phyloP scores from a whole-genome alignment of 495 filamentous ascomycete genomes.

The Penicillium diatomitis region DNA sequence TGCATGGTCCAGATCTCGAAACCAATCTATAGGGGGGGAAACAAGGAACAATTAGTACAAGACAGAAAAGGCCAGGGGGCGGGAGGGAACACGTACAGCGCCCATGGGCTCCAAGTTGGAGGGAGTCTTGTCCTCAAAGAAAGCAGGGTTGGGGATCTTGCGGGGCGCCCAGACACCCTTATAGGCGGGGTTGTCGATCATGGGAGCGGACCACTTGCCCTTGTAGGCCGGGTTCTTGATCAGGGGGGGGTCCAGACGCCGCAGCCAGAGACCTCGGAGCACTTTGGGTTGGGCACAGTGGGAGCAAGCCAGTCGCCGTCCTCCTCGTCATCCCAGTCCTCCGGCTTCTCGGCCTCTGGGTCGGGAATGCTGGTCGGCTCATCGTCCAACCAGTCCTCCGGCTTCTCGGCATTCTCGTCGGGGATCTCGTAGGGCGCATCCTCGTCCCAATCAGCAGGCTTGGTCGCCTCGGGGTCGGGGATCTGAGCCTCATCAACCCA shows the following conservation, averaged over 20 bases:
- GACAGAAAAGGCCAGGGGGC: neutral
- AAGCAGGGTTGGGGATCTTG: slow-evolving; percentile 95
- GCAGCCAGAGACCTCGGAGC: slow-evolving; percentile 85
- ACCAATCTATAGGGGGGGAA: slow-evolving; percentile 53
- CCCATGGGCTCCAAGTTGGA: slow-evolving; percentile 97
- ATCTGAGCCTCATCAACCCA: slow-evolving; percentile 95
- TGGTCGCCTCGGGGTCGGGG: slow-evolving; percentile 83
- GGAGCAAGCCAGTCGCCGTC: slow-evolving; percentile 97
- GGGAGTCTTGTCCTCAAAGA: slow-evolving; percentile 96
- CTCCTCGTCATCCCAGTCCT: slow-evolving; percentile 99
- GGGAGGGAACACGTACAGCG: slow-evolving; percentile 54
- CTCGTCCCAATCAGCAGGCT: slow-evolving; percentile 99
- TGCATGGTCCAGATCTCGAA: slow-evolving; percentile 99
- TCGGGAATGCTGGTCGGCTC: slow-evolving; percentile 81
- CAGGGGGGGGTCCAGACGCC: slow-evolving; percentile 88
- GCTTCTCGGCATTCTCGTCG: slow-evolving; percentile 84
- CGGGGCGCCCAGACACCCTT: slow-evolving; percentile 91
- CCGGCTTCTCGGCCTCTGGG: slow-evolving; percentile 96
- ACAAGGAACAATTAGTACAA: slow-evolving; percentile 4
- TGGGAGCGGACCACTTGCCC: slow-evolving; percentile 93
- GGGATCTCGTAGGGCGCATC: slow-evolving; percentile 92
- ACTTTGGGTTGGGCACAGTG: slow-evolving; percentile 93
- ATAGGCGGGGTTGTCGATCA: slow-evolving; percentile 97
- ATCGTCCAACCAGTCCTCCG: slow-evolving; percentile 93
- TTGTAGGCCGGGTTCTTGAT: slow-evolving; percentile 97